Evolutionary conservation across 2,329 filamentous ascomycete species (phyloP), one percentile per base, ranked within the genome.

Genomic region (Diaporthe eres): DNA sequence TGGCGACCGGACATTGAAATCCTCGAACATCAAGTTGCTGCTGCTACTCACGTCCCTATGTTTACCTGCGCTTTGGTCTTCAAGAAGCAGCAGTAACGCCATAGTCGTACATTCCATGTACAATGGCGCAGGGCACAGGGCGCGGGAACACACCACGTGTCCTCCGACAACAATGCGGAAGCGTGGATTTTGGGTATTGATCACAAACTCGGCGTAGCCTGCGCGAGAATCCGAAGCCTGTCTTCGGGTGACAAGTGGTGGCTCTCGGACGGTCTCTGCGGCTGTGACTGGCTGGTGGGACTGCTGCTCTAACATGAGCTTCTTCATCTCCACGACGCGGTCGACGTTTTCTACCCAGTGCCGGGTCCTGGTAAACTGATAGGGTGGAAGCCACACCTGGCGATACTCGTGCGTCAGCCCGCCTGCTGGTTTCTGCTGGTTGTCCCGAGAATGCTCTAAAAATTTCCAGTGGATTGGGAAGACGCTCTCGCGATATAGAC

Each of bases 11-110:
- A 77, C 82, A 10, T 74, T 28, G 2, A 80, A 60, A 13, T 76
- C 78, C 49, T 79, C 74, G 60, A 76, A 71, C 8, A 75, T 42
- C 39, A 67, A 34, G 22, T 88, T 88, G 34, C 89, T 88, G 76
- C 90, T 87, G 75, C 37, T 10, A 1, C 3, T 17, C 39, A 42
- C 13, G 10, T 0, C 39, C 13, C 39, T 1, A 4, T 42, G 12
- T 13, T 42, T 2, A 15, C 10, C 2, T 0, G 12, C 3, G 39
- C 12, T 12, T 15, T 15, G 39, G n/a, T 25, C 60, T n/a, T 22
- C 28, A 22, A 25, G 25, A 22, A 42, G 37, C 17, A 65, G 10
- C 31, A 42, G 0, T 19, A 4, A 0, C 7, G 60, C 60, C 34
- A 91, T 60, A 12, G 79, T 72, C 1, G 72, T 78, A 19, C 82